These are phyloP conservation scores for Reutealis trisperma DNA, from an alignment of 345 rosid species.

Conservation along the genomic window DNA sequence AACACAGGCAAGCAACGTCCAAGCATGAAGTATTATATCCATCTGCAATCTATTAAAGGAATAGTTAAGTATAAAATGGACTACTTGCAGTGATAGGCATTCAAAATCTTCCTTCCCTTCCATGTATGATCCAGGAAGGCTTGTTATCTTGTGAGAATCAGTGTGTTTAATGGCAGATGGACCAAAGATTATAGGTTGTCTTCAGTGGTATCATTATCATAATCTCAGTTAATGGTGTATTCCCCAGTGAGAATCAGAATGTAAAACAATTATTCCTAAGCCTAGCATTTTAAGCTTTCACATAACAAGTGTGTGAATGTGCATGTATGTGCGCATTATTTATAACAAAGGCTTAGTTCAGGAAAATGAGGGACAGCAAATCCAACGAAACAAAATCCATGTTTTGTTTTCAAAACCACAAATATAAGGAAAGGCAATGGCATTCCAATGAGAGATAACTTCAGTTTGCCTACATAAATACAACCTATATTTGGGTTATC, in stretches of 20 bases:
- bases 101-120: neutral
- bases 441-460: too few species aligned
- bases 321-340: too few species aligned
- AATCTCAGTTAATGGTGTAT: constrained; percentile 6
- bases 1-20: neutral
- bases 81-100: neutral
- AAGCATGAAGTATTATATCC: neutral
- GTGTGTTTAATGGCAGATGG: neutral
- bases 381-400: too few species aligned
- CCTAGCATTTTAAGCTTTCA: neutral
- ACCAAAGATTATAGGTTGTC: neutral
- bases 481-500: neutral
- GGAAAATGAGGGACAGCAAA: too few species aligned
- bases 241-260: neutral
- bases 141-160: neutral
- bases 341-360: too few species aligned
- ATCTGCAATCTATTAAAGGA: neutral
- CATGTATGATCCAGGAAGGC: neutral
- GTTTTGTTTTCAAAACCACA: too few species aligned
- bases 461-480: too few species aligned
- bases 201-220: neutral
- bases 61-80: neutral
- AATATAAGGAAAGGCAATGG: too few species aligned
- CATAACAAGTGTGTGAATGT: too few species aligned
- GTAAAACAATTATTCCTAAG: neutral